phyloP scores from a whole-genome alignment of 352 stramenopile genomes.

The Sclerospora graminicola region DNA sequence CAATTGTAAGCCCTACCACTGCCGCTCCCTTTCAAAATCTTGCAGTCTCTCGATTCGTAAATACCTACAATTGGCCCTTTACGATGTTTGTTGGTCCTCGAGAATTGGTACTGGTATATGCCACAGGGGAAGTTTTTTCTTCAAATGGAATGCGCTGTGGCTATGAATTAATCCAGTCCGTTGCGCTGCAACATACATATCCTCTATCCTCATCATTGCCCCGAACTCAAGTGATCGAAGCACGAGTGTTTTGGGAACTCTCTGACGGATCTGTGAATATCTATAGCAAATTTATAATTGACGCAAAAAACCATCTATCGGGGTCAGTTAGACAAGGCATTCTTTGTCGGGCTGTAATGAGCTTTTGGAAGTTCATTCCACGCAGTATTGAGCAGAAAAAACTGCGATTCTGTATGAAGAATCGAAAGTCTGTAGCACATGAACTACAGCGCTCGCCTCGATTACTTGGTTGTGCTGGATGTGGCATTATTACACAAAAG shows the following conservation, averaged over 20 bases:
- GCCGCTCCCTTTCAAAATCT: slow-evolving; percentile 13
- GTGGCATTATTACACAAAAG: neutral
- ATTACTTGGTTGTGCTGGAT: slow-evolving; percentile 14
- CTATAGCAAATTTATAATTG: slow-evolving; percentile 19
- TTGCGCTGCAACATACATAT: slow-evolving; percentile 4
- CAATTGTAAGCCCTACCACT: slow-evolving; percentile 7
- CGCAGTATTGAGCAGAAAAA: slow-evolving; percentile 21
- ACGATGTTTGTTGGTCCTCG: slow-evolving; percentile 13
- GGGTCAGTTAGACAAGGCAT: slow-evolving; percentile 15
- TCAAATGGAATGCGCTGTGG: slow-evolving; percentile 13
- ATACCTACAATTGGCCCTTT: slow-evolving; percentile 17
- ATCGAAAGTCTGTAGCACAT: slow-evolving; percentile 4
- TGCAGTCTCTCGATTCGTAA: slow-evolving; percentile 10
- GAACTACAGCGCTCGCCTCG: slow-evolving; percentile 4
- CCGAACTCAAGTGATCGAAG: slow-evolving; percentile 13
- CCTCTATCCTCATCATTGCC: neutral
- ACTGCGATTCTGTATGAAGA: slow-evolving; percentile 15
- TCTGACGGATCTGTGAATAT: slow-evolving; percentile 14
- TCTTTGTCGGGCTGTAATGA: slow-evolving; percentile 12
- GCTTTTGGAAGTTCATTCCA: slow-evolving; percentile 25
- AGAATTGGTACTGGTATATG: slow-evolving; percentile 11
- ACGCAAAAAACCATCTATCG: slow-evolving; percentile 8
- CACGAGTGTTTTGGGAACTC: slow-evolving; percentile 22
- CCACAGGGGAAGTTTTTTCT: slow-evolving; percentile 13
- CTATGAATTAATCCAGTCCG: slow-evolving; percentile 18